These are phyloP conservation scores for Aspergillus nidulans DNA, from an alignment of 495 filamentous ascomycete species.

Conservation along the genomic window DNA sequence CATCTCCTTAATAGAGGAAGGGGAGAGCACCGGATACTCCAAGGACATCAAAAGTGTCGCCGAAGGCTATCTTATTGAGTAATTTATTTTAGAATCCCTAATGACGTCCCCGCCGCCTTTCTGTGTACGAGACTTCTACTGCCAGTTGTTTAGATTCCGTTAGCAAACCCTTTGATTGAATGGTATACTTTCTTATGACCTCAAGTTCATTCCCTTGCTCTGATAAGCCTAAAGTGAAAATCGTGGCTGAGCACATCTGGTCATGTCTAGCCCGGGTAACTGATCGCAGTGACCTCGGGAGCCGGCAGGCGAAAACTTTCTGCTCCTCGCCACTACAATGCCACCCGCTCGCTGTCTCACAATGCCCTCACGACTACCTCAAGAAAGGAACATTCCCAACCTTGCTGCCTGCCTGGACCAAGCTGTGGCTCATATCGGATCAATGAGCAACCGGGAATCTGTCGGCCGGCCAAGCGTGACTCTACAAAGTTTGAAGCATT, in stretches of 20 bases:
- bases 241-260: not conserved
- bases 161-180: slow-evolving; percentile 7
- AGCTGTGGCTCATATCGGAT: not conserved
- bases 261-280: not conserved
- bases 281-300: no score
- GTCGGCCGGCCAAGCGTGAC: not conserved
- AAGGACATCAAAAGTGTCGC: slow-evolving; percentile 85
- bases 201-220: not conserved
- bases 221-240: not conserved
- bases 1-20: slow-evolving; percentile 69
- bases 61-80: slow-evolving; percentile 78
- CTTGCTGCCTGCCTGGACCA: not conserved
- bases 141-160: slow-evolving; percentile 10
- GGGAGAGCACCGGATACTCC: slow-evolving; percentile 75
- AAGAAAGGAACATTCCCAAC: not conserved
- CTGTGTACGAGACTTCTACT: slow-evolving; percentile 10
- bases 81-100: slow-evolving; percentile 41
- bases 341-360: not conserved
- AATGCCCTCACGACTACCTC: not conserved
- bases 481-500: no score
- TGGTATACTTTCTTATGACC: not conserved
- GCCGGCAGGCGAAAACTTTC: no score
- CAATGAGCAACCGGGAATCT: not conserved
- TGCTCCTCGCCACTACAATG: not conserved
- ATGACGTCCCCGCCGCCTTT: slow-evolving; percentile 39